Base-by-base conservation (phyloP, 2,329 filamentous ascomycete genomes). In the Chrysosporium queenslandicum region DNA sequence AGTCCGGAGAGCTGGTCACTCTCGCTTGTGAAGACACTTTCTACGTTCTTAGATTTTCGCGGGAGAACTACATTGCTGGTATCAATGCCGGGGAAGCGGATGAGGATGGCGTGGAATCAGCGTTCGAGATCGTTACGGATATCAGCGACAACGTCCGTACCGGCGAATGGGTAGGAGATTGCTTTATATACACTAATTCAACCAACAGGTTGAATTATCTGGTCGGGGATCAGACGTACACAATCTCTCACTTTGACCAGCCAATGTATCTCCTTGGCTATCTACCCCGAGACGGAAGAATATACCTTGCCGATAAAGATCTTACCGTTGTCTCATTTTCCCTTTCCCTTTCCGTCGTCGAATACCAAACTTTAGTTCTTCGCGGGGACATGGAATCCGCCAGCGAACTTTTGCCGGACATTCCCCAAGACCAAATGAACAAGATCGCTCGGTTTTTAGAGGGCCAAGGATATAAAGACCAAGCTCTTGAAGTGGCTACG, bases 361-460 rank as follows among this genome's bases (percentile, higher is more conserved):
- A 97, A 68, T 98, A 97, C 68, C 92, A 98, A 71, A 98, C 92
- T 0, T 76, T 97, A 40, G 91, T 98, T 12, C 81, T 98, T 16
- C 86, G 92, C 53, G 90, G 86, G 48, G 92, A 98, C 62, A 85
- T 97, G 76, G 92, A 97, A 58, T 81, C 87, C 12, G 92, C 92
- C 0, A 83, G 85, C 8, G 89, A 94, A 66, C 77, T 96, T 58
- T 80, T 98, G 14, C 76, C 81, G 3, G 85, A 85, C 18, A 90
- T 98, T 34, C 89, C 91, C 0, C 74, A 82, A n/a, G 87, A 94
- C 58, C 89, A 98, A 68, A 86, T 95, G 69, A 96, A 95, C 77
- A 97, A 97, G 75, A 94, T 98, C 61, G 92, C 92, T 2, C 84
- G 92, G 20, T 98, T 98, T 77, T 77, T 98, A 50, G 92, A 97